Base-by-base conservation (phyloP, 2,329 filamentous ascomycete genomes). In the Saccharata proteae region DNA sequence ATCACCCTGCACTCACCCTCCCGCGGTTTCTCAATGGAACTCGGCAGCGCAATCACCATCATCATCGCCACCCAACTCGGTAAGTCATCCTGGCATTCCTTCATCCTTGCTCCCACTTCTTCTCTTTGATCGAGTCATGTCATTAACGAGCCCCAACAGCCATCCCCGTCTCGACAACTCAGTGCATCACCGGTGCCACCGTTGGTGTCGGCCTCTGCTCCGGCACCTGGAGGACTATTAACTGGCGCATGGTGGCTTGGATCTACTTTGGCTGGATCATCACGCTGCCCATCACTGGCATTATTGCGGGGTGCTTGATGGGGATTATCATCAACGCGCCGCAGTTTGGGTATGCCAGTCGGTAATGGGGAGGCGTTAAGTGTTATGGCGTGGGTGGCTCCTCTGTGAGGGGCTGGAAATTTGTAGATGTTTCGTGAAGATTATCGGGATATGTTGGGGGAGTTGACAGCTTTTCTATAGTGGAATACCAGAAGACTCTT, bases 81-180 rank as follows among this genome's bases (percentile, higher is more conserved):
- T 32, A 6, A 21, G 19, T 6, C 19, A 6, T 21, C 19, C 11
- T 11, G 19, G 19, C 11, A 6, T 21, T 11, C 6, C 19, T 11
- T 21, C 19, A 65, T 21, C 19, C 19, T 21, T 21, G 19, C 6
- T 21, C 7, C 19, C 11, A 21, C 6, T 21, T 21, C 7, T 6
- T 23, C 30, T 4, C 30, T 33, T 3, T n/a, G n/a, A n/a, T n/a
- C n/a, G n/a, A n/a, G n/a, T n/a, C n/a, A n/a, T n/a, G n/a, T n/a
- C n/a, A n/a, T n/a, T n/a, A n/a, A n/a, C n/a, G n/a, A n/a, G n/a
- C n/a, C n/a, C n/a, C n/a, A n/a, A n/a, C n/a, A n/a, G n/a, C n/a
- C n/a, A n/a, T 78, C 2, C 74, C 74, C 2, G 64, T 78, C 18
- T 76, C 71, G 2, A 78, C 74, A 2, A 75, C 73, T 0, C 72